Conservation (phyloP, 164 flowering plant species). For the Magnolia kwangsiensis region DNA sequence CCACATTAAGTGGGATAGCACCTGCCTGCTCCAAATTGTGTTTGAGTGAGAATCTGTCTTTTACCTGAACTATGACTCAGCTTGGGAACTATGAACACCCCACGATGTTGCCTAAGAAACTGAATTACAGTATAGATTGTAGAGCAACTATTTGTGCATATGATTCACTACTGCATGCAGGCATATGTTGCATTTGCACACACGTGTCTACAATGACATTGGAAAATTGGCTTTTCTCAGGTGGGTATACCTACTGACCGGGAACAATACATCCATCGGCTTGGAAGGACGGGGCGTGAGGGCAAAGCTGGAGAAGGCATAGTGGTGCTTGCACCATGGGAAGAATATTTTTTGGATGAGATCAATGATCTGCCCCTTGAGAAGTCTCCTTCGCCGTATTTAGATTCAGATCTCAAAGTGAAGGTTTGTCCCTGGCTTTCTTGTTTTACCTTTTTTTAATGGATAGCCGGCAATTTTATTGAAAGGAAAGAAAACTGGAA, state of each 20-base stretch:
- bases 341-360: slow-evolving; percentile 77
- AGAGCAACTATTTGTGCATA: too few species aligned
- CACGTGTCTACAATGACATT: not conserved
- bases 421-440: slow-evolving; percentile 48
- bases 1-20: too few species aligned
- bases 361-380: slow-evolving; percentile 76
- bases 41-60: too few species aligned
- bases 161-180: too few species aligned
- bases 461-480: not conserved
- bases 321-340: slow-evolving; percentile 94
- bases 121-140: not conserved
- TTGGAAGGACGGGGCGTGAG: slow-evolving; percentile 92
- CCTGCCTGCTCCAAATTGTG: too few species aligned
- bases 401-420: slow-evolving; percentile 44
- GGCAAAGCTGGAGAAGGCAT: slow-evolving; percentile 93
- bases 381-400: slow-evolving; percentile 39
- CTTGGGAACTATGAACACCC: not conserved
- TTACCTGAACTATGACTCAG: not conserved
- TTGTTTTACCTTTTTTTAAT: not conserved
- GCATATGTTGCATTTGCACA: not conserved
- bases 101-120: not conserved
- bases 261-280: slow-evolving; percentile 87
- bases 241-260: slow-evolving; percentile 80
- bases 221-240: slow-evolving; percentile 29
- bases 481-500: too few species aligned